These are phyloP conservation scores for Cercospora beticola DNA, from an alignment of 2,329 filamentous ascomycete genomes.

Conservation along the genomic window DNA sequence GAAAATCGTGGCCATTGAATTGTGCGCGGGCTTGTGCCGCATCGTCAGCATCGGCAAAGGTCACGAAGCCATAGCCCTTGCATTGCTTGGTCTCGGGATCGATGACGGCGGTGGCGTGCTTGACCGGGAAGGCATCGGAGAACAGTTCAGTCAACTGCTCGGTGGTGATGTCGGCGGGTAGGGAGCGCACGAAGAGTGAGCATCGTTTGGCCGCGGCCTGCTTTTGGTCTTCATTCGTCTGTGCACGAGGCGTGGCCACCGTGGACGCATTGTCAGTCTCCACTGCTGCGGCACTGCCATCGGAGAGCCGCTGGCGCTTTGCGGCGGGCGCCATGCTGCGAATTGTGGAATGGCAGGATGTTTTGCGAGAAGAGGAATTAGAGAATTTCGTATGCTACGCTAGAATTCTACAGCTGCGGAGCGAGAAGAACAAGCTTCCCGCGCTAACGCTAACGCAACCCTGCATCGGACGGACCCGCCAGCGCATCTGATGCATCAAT, in stretches of 20 bases:
- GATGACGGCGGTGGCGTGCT: conserved; percentile 89
- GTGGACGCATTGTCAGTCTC: neutral
- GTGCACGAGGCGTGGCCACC: neutral
- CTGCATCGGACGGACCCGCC: neutral
- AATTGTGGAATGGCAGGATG: neutral
- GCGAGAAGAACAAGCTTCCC: neutral
- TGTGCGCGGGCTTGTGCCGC: conserved; percentile 77
- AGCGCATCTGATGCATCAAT: neutral
- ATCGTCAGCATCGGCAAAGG: conserved; percentile 91
- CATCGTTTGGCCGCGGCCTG: conserved; percentile 30
- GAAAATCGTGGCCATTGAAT: conserved; percentile 73
- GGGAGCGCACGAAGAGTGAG: conserved; percentile 83
- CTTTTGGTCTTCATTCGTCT: conserved; percentile 14
- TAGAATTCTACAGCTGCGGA: neutral
- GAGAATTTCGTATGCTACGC: neutral
- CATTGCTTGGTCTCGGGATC: conserved; percentile 84
- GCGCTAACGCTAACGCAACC: neutral
- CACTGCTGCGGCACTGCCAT: conserved; percentile 29
- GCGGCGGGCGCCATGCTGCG: conserved; percentile 32
- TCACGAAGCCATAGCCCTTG: conserved; percentile 94
- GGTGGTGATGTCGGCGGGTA: conserved; percentile 74
- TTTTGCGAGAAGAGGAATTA: neutral
- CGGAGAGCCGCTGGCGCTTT: conserved; percentile 36
- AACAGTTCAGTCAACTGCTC: conserved; percentile 85
- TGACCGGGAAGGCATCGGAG: conserved; percentile 90